These are phyloP conservation scores for Ceratocystis diversiconidia DNA, from an alignment of 2,329 filamentous ascomycete genomes.

Conservation along the genomic window DNA sequence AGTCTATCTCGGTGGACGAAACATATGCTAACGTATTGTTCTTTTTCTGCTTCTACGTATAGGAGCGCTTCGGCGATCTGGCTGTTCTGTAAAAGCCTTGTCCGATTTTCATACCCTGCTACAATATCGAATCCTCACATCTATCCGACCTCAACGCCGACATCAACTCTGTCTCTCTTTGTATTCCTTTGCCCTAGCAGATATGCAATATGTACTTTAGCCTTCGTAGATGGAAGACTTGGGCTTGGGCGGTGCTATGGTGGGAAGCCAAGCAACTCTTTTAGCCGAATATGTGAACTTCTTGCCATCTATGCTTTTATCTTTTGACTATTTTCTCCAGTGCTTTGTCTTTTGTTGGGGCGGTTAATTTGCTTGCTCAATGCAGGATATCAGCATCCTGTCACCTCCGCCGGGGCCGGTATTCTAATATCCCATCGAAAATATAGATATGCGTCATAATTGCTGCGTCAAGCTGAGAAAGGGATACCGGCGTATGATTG, in stretches of 20 bases:
- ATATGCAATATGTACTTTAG: conserved; percentile 30
- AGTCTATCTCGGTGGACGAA: neutral
- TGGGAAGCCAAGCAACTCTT: conserved; percentile 1
- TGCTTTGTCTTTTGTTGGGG: neutral
- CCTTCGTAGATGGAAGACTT: conserved; percentile 50
- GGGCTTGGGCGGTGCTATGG: conserved; percentile 24
- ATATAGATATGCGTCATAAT: neutral
- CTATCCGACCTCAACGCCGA: conserved; percentile 8
- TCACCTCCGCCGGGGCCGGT: neutral
- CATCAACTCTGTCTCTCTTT: conserved; percentile 21
- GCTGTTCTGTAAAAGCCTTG: conserved; percentile 64
- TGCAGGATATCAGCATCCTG: neutral
- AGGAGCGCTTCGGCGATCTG: conserved; percentile 99
- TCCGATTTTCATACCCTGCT: neutral
- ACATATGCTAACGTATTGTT: neutral
- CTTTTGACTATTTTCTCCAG: neutral
- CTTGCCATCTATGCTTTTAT: neutral
- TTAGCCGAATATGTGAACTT: conserved; percentile 13
- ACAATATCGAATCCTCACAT: neutral
- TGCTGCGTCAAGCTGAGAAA: neutral
- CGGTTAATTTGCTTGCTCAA: neutral
- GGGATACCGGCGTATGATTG: neutral
- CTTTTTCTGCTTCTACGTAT: conserved; percentile 20
- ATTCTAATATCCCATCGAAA: neutral
- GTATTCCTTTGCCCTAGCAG: conserved; percentile 23